Conservation (phyloP, 805 yeast species). For the Metschnikowia gelsemii region DNA sequence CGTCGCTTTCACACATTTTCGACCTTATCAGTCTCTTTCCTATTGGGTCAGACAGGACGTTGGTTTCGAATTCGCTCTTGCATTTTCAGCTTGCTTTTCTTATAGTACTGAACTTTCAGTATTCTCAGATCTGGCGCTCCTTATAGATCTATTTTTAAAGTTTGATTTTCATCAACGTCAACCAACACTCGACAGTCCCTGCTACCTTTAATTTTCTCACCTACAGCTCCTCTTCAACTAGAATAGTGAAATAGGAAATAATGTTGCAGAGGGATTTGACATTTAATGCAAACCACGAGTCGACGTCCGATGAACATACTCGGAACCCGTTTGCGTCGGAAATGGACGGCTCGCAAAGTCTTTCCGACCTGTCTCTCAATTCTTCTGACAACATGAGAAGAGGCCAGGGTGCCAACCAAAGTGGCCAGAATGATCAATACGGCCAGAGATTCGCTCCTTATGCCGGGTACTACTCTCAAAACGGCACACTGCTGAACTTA, state of each 20-base stretch:
- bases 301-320: conserved; percentile 3
- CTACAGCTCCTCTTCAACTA: not conserved
- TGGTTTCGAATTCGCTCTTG: too few relatives aligned
- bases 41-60: too few relatives aligned
- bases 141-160: not conserved
- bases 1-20: not conserved
- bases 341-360: conserved; percentile 12
- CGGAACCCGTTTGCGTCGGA: conserved; percentile 18
- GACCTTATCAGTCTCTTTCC: too few relatives aligned
- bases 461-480: conserved; percentile 40
- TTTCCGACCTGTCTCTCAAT: conserved; percentile 10
- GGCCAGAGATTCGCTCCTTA: conserved; percentile 33
- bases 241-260: conserved; percentile 4
- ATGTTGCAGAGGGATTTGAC: conserved; percentile 37
- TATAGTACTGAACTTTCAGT: too few relatives aligned
- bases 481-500: conserved; percentile 40
- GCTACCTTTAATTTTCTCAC: not conserved
- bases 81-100: too few relatives aligned
- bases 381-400: conserved; percentile 14
- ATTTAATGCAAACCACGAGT: conserved; percentile 19
- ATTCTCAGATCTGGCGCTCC: not conserved
- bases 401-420: not conserved
- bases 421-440: not conserved
- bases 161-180: not conserved
- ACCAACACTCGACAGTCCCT: not conserved